Evolutionary conservation across 495 filamentous ascomycete species (phyloP).

Genomic region (Trichoderma orchidacearum): DNA sequence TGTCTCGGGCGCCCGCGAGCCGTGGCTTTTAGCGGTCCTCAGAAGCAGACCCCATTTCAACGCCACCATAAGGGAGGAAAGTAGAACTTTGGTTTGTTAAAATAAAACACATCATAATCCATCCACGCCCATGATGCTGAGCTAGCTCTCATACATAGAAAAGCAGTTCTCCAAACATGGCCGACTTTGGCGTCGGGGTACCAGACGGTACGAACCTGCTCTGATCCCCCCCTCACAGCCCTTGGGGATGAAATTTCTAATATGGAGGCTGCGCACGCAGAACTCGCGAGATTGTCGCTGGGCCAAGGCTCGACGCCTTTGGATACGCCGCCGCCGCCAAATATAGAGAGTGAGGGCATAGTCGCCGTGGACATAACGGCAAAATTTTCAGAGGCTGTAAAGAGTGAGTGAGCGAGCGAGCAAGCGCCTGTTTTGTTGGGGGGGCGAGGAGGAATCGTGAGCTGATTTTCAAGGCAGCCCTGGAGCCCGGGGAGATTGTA

Average conservation of each 20-base stretch:
- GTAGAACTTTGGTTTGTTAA: too few species aligned
- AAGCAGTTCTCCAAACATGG: neutral
- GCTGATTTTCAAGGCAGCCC: constrained; percentile 35
- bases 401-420: constrained; percentile 42
- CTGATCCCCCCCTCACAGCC: neutral
- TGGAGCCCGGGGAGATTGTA: constrained; percentile 68
- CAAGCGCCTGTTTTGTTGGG: neutral
- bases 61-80: neutral
- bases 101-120: neutral
- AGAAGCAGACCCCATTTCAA: neutral
- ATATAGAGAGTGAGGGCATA: constrained; percentile 30
- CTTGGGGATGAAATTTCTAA: neutral
- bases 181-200: neutral
- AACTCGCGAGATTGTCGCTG: constrained; percentile 1
- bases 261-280: neutral
- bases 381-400: constrained; percentile 56
- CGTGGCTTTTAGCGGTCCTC: neutral
- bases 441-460: constrained; percentile 5
- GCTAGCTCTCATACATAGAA: too few species aligned
- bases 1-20: neutral
- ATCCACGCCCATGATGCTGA: neutral
- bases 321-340: constrained; percentile 13
- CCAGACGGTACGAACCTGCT: neutral
- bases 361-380: constrained; percentile 63
- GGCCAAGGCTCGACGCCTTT: neutral